These are phyloP conservation scores for Pyrenophora teres DNA, from an alignment of 2,329 filamentous ascomycete species.

Conservation along the genomic window DNA sequence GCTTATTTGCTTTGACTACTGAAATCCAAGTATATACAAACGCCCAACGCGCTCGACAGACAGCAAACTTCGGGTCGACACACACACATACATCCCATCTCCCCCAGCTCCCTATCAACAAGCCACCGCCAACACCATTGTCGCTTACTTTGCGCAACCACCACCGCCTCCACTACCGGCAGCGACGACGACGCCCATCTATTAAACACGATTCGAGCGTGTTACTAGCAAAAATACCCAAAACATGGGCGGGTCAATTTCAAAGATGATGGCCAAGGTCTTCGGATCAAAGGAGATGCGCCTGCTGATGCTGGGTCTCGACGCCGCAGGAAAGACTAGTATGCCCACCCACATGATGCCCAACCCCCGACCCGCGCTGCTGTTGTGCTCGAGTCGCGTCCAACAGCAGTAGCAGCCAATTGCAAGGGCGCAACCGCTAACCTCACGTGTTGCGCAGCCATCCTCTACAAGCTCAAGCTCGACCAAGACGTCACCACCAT, in stretches of 20 bases:
- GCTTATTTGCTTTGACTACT: neutral
- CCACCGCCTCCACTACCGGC: neutral
- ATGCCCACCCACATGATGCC: conserved; percentile 25
- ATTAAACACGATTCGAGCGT: neutral
- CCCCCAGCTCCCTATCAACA: neutral
- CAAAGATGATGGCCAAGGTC: conserved; percentile 97
- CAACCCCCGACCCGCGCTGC: neutral
- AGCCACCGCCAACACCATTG: neutral
- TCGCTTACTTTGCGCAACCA: conserved; percentile 4
- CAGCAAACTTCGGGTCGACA: no score
- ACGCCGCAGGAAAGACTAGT: conserved; percentile 96
- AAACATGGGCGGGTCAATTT: conserved; percentile 87
- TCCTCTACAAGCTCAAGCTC: conserved; percentile 99
- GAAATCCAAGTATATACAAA: neutral
- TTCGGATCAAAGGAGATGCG: conserved; percentile 99
- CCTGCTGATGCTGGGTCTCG: conserved; percentile 93
- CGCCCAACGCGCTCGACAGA: no score
- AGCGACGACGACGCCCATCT: neutral
- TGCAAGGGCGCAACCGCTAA: conserved; percentile 19
- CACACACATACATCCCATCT: neutral
- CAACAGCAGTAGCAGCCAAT: neutral
- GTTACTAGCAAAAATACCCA: conserved; percentile 41
- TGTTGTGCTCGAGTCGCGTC: no score
- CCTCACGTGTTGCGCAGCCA: conserved; percentile 56
- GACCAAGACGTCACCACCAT: conserved; percentile 99